Conservation (phyloP, 1,284 basidiomycete genomes). For the Ganoderma sinense region DNA sequence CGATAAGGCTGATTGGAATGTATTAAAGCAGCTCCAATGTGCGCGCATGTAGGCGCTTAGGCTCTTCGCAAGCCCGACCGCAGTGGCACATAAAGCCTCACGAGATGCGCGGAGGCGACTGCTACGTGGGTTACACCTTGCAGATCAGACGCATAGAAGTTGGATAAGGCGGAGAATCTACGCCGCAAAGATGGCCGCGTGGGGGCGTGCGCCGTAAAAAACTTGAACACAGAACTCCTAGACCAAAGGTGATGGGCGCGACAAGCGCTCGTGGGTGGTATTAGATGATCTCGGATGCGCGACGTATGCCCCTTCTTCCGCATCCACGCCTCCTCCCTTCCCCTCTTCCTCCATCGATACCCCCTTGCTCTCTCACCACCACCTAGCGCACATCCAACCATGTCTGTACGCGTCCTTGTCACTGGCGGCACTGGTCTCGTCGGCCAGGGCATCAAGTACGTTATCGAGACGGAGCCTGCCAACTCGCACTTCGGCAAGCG, state of each 20-base stretch:
- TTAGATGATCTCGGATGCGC: neutral
- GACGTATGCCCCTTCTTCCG: neutral
- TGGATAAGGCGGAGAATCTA: too few relatives aligned
- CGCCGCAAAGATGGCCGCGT: too few relatives aligned
- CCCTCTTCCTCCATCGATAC: conserved; percentile 14
- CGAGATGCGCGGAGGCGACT: neutral
- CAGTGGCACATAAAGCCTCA: neutral
- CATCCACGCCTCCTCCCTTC: neutral
- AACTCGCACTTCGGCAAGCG: conserved; percentile 81
- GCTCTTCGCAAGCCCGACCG: neutral
- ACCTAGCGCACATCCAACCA: neutral
- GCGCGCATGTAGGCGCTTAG: neutral
- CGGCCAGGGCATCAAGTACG: conserved; percentile 80
- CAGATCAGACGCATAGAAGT: too few relatives aligned
- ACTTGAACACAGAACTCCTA: too few relatives aligned
- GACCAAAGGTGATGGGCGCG: neutral
- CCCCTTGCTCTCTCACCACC: neutral
- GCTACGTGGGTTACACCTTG: too few relatives aligned
- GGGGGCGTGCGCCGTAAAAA: too few relatives aligned
- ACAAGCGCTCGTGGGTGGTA: conserved; percentile 1
- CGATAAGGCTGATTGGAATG: neutral
- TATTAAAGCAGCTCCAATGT: neutral
- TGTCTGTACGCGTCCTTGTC: conserved; percentile 68
- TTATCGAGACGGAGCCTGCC: conserved; percentile 80
- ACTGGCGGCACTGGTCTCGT: conserved; percentile 90